Conservation (phyloP, 257 asterid species). For the Prunella vulgaris region DNA sequence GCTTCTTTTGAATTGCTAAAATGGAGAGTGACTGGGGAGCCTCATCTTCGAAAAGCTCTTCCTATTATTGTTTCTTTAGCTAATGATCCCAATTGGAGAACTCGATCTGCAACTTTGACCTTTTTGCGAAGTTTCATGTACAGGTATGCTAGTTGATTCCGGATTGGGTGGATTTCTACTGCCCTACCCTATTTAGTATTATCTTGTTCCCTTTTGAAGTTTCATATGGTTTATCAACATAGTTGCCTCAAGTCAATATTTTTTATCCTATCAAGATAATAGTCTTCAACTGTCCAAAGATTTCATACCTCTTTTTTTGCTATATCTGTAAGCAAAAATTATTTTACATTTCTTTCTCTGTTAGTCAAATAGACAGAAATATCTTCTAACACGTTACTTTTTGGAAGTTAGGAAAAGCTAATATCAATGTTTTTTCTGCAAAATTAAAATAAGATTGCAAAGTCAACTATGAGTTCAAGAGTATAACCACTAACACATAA, state of each 20-base stretch:
- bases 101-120: conserved; percentile 88
- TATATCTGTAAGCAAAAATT: conserved; percentile 4
- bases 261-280: not conserved
- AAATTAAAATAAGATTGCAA: not conserved
- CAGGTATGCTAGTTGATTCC: conserved; percentile 52
- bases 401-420: conserved; percentile 15
- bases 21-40: conserved; percentile 67
- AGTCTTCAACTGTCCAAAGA: conserved; percentile 1
- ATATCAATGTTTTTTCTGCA: not conserved
- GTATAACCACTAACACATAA: not conserved
- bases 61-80: conserved; percentile 61
- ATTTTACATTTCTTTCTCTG: conserved; percentile 7
- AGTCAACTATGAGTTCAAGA: not conserved
- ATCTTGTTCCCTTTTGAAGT: not conserved
- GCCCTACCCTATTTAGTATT: not conserved
- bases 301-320: not conserved
- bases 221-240: conserved; percentile 4
- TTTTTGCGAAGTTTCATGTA: conserved; percentile 91
- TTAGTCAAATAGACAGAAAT: conserved; percentile 4
- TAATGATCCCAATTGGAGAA: conserved; percentile 89
- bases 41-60: conserved; percentile 67
- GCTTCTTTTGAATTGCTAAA: conserved; percentile 88
- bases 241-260: not conserved
- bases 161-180: conserved; percentile 4
- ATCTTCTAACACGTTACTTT: conserved; percentile 1